phyloP scores from a whole-genome alignment of 768 basidiomycete genomes.

The Naematelia encephala region DNA sequence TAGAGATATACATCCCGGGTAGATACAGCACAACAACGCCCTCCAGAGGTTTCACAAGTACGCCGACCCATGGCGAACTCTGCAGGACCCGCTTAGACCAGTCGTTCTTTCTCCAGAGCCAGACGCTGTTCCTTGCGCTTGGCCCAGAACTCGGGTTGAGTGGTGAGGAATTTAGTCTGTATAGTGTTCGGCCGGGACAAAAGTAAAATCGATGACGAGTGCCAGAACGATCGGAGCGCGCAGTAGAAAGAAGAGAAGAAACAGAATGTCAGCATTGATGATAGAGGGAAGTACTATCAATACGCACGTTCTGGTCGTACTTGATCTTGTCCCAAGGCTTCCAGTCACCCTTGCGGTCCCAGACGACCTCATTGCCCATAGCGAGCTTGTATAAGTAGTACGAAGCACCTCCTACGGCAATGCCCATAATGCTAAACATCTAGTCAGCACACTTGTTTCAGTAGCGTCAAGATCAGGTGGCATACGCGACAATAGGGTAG shows the following conservation, averaged over 20 bases:
- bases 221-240: not conserved
- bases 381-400: conserved; percentile 71
- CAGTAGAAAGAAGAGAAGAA: no score
- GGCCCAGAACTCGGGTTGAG: conserved; percentile 33
- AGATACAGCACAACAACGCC: not conserved
- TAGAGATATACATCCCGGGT: not conserved
- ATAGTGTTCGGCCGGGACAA: not conserved
- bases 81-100: conserved; percentile 11
- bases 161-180: conserved; percentile 26
- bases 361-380: conserved; percentile 56
- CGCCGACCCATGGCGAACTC: not conserved
- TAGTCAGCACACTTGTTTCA: no score
- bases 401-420: conserved; percentile 58
- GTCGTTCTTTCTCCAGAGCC: conserved; percentile 9
- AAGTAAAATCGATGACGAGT: not conserved
- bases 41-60: not conserved
- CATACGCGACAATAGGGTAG: conserved; percentile 31
- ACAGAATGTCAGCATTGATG: conserved; percentile 2
- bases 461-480: no score
- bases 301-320: conserved; percentile 56
- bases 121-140: conserved; percentile 18
- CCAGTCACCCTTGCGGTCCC: conserved; percentile 67
- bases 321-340: conserved; percentile 73
- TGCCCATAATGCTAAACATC: conserved; percentile 55
- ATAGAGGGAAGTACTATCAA: no score